Evolutionary conservation across 2,329 filamentous ascomycete genomes (phyloP).

Genomic region (Colletotrichum liriopes): DNA sequence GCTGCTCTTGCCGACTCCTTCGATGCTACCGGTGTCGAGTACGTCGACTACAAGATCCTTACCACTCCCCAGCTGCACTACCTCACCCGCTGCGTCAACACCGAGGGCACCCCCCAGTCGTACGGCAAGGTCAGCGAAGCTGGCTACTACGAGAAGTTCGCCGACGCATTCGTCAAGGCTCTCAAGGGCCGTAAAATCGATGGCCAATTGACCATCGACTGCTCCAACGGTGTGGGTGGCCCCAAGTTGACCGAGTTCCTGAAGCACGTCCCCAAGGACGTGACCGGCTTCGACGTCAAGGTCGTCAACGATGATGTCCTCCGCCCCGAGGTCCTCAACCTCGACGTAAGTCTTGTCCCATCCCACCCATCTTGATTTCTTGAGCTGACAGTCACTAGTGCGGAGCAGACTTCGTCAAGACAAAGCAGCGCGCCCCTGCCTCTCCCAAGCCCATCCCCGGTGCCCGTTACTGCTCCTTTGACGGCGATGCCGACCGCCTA

Average conservation of each 20-base stretch:
- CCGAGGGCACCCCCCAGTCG: constrained; percentile 85
- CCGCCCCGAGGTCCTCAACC: constrained; percentile 89
- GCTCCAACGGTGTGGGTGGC: constrained; percentile 96
- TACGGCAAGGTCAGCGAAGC: constrained; percentile 92
- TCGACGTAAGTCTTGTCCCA: constrained; percentile 74
- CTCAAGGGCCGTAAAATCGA: constrained; percentile 83
- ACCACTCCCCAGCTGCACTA: constrained; percentile 99
- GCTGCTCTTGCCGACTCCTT: constrained; percentile 85
- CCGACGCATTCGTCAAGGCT: constrained; percentile 85
- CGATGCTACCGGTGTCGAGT: constrained; percentile 80
- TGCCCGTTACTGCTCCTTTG: constrained; percentile 89
- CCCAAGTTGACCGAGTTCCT: constrained; percentile 90
- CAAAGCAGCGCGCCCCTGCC: constrained; percentile 90
- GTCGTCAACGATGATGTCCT: constrained; percentile 95
- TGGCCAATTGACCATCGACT: constrained; percentile 88
- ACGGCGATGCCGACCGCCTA: constrained; percentile 95
- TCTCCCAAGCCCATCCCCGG: constrained; percentile 83
- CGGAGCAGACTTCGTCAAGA: constrained; percentile 98
- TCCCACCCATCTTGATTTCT: not conserved
- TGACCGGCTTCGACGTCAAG: constrained; percentile 83
- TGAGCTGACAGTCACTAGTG: constrained; percentile 68
- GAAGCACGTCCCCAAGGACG: constrained; percentile 82
- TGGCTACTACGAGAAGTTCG: constrained; percentile 96
- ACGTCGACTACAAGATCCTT: constrained; percentile 89
- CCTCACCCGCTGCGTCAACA: constrained; percentile 94